Conservation (phyloP, 2,329 filamentous ascomycete genomes). For the Fusarium ramigenum region DNA sequence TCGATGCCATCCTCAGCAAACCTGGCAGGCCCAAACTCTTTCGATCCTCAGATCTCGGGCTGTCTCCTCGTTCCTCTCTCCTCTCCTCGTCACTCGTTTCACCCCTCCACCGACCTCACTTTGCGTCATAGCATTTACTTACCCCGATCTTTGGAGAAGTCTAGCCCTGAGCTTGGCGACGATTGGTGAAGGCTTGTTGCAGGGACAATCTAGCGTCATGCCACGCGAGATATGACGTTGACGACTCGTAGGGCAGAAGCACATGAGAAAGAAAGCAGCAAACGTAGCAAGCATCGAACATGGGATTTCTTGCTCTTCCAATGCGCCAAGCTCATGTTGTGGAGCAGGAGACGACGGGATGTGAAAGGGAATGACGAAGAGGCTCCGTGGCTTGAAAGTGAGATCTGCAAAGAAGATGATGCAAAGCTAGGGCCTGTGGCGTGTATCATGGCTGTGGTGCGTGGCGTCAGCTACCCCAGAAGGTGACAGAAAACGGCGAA, state of each 20-base stretch:
- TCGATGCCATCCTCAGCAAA: slow-evolving; percentile 24
- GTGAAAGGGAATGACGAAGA: slow-evolving; percentile 30
- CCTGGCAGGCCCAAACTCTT: slow-evolving; percentile 11
- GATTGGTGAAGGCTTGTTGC: slow-evolving; percentile 21
- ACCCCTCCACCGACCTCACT: slow-evolving; percentile 33
- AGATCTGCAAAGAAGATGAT: slow-evolving; percentile 12
- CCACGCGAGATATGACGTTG: slow-evolving; percentile 37
- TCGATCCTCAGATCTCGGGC: neutral
- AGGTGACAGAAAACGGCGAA: slow-evolving; percentile 7
- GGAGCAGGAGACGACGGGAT: slow-evolving; percentile 21
- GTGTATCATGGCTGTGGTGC: slow-evolving; percentile 36
- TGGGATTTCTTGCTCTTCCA: slow-evolving; percentile 18
- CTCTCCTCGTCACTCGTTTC: neutral
- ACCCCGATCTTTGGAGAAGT: slow-evolving; percentile 16
- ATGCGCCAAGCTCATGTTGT: slow-evolving; percentile 34
- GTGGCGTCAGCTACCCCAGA: slow-evolving; percentile 29
- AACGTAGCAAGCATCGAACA: slow-evolving; percentile 4
- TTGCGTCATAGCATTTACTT: slow-evolving; percentile 39
- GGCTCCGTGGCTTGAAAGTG: slow-evolving; percentile 29
- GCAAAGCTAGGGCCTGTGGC: slow-evolving; percentile 22
- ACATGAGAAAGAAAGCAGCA: neutral
- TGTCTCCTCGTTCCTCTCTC: neutral
- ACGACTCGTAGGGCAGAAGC: slow-evolving; percentile 32
- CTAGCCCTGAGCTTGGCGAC: slow-evolving; percentile 13
- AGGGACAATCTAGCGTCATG: slow-evolving; percentile 38